Evolutionary conservation across 306 rosid species (phyloP).

Genomic region (Astragalus membranaceus): DNA sequence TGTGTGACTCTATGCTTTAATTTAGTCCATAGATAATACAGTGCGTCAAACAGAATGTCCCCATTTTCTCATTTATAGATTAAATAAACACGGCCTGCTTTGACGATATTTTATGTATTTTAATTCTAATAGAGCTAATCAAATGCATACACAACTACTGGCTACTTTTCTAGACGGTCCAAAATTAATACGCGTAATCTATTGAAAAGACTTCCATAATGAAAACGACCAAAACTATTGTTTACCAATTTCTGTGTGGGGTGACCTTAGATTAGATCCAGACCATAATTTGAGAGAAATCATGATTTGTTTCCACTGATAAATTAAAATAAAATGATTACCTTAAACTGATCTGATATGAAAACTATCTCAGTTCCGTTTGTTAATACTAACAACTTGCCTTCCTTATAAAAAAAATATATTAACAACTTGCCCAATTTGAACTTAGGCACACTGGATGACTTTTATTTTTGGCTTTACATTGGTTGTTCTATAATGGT

Average conservation of each 20-base stretch:
- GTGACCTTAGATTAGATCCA: no score
- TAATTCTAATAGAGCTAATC: not conserved
- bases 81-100: not conserved
- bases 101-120: not conserved
- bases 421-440: not conserved
- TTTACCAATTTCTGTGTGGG: not conserved
- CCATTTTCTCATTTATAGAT: not conserved
- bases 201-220: not conserved
- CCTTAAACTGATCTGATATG: not conserved
- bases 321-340: not conserved
- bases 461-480: no score
- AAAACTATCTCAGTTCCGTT: not conserved
- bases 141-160: not conserved
- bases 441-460: not conserved
- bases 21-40: not conserved
- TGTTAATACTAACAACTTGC: no score
- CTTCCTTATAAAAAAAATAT: no score
- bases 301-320: not conserved
- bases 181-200: not conserved
- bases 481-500: no score
- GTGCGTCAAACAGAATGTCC: not conserved
- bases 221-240: slow-evolving; percentile 11
- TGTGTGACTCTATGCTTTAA: not conserved
- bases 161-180: not conserved
- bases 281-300: not conserved